phyloP scores from a whole-genome alignment of 1,139 yeast genomes.

The Yamadazyma spencermartinsiae region DNA sequence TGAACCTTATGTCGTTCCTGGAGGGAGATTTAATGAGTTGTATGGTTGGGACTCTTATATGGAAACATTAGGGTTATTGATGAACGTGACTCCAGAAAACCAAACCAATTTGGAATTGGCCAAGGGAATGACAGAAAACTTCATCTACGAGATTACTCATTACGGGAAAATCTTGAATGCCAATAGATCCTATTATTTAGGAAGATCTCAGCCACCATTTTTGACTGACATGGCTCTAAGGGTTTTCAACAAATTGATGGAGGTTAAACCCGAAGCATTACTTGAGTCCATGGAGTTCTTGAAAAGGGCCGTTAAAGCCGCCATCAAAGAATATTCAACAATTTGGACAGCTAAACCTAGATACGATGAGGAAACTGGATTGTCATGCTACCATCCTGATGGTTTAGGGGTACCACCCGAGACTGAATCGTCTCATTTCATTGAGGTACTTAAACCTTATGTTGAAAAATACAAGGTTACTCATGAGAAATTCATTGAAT shows the following conservation, averaged over 20 bases:
- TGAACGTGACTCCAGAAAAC: conserved; percentile 57
- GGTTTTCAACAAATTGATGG: conserved; percentile 61
- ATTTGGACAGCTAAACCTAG: conserved; percentile 84
- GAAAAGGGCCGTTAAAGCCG: conserved; percentile 66
- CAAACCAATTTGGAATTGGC: conserved; percentile 54
- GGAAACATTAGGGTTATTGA: conserved; percentile 80
- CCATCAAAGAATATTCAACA: conserved; percentile 79
- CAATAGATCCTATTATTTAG: conserved; percentile 85
- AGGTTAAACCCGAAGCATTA: conserved; percentile 34
- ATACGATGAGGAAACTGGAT: conserved; percentile 70
- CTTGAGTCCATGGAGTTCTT: conserved; percentile 58
- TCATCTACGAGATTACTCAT: conserved; percentile 83
- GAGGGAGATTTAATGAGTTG: conserved; percentile 93
- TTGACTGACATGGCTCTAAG: conserved; percentile 87
- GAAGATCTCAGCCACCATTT: conserved; percentile 98
- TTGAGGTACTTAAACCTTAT: conserved; percentile 67
- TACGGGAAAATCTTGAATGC: conserved; percentile 95
- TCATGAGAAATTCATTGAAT: conserved; percentile 67
- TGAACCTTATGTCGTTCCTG: conserved; percentile 92
- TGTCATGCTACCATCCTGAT: conserved; percentile 88
- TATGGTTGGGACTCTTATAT: conserved; percentile 99
- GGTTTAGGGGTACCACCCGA: conserved; percentile 96
- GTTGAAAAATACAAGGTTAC: conserved; percentile 61
- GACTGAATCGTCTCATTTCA: conserved; percentile 89
- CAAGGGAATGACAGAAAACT: conserved; percentile 89